Conservation (phyloP, 352 stramenopile species). For the Phytophthora litchii region DNA sequence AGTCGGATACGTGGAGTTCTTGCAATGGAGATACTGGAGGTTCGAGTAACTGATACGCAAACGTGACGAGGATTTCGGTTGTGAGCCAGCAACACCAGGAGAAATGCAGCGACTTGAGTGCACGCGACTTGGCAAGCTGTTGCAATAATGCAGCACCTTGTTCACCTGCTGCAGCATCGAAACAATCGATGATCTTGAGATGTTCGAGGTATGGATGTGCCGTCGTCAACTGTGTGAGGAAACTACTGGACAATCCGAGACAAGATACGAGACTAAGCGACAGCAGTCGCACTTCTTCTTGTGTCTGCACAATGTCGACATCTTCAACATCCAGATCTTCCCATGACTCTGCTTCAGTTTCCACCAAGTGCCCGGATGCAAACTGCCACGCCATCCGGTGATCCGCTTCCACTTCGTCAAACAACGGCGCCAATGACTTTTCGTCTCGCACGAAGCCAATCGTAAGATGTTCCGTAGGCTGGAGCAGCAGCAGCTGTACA, state of each 20-base stretch:
- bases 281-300: conserved; percentile 58
- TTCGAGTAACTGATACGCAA: conserved; percentile 75
- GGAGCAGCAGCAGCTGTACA: conserved; percentile 60
- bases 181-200: conserved; percentile 75
- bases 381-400: conserved; percentile 54
- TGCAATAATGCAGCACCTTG: conserved; percentile 52
- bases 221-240: conserved; percentile 45
- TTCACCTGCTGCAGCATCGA: conserved; percentile 53
- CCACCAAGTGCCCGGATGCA: conserved; percentile 19
- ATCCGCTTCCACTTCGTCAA: conserved; percentile 41
- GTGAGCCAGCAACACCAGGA: conserved; percentile 87
- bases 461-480: conserved; percentile 64
- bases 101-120: conserved; percentile 69
- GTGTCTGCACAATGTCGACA: conserved; percentile 63
- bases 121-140: conserved; percentile 54
- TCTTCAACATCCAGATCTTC: conserved; percentile 77
- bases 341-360: conserved; percentile 66
- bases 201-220: conserved; percentile 61
- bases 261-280: conserved; percentile 77
- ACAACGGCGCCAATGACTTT: conserved; percentile 46
- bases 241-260: conserved; percentile 56
- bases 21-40: conserved; percentile 48
- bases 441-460: conserved; percentile 76
- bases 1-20: conserved; percentile 64
- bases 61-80: conserved; percentile 72